Evolutionary conservation across 2,329 filamentous ascomycete genomes (phyloP), one percentile per base, ranked within the genome.

Genomic region (Didymella arachidicola): DNA sequence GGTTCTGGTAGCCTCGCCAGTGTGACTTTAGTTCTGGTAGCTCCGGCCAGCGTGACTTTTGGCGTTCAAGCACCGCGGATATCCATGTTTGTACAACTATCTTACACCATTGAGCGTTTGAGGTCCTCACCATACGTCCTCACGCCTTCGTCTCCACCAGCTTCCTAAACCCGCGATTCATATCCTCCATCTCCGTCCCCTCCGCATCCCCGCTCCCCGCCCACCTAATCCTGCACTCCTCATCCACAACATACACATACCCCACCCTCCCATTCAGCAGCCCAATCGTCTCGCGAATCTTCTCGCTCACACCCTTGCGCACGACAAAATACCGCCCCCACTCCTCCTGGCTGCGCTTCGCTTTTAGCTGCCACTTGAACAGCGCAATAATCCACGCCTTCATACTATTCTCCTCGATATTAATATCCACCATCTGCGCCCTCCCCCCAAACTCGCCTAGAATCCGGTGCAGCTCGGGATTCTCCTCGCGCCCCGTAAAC

Each of bases 221-320:
- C 95, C 95, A 99, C 56, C 95, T 86, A 67, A 99, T 96, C 78
- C 88, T 90, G 76, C 93, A 97, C 63, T 93, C 83, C 62, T 88
- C 83, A 75, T 99, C 95, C 58, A 99, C 83, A 46, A 99, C 83
- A 78, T 97, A 99, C 4, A 93, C 89, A 79, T 97, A 98, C 36
- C 93, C 94, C 32, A 97, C 94, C 78, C 93, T 96, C 66, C 87
- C 88, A 78, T 99, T 99, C 73, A 96, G 80, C 73, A 96, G 76
- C 5, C 86, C 86, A 69, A 89, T 83, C 4, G 83, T 81, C 69
- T 87, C 84, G 64, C 84, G 81, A 39, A 88, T 79, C 18, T 80
- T 75, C 47, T 86, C 83, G 14, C 78, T 81, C 22, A 89, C 78
- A 2, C 86, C 86, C 60, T 80, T 84, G 59, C 82, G 79, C 18